Base-by-base conservation (phyloP, 2,329 filamentous ascomycete species). In the Aspergillus fumigatus region DNA sequence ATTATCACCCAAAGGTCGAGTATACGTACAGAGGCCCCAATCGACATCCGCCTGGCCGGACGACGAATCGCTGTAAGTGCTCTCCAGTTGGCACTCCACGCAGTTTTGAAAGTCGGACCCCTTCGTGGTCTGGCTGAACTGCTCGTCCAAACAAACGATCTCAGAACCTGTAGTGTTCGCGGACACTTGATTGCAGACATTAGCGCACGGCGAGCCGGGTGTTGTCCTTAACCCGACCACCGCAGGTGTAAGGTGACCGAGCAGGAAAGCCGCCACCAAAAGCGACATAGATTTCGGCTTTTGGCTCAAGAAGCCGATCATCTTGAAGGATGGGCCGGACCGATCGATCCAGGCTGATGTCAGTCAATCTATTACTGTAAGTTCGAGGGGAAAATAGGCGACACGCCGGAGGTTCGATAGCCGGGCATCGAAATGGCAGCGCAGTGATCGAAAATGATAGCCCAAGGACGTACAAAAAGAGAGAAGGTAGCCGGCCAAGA, bases 11-110 rank as follows among this genome's bases (percentile, higher is more conserved):
- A 47, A 21, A 56, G 14, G 11, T 23, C 23, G 23, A n/a, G 11
- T n/a, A 40, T 29, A 64, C 76, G 60, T 75, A 79, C 77, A 77
- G 48, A 79, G 65, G 40, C 71, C 77, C 76, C 75, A 79, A 60
- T 73, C 65, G 9, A 79, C 73, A 61, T 79, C 77, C 19, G 76
- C 71, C 56, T 77, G 69, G 25, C 72, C 73, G 1, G 67, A 69
- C 1, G 48, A 48, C 2, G 59, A 52, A 59, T 76, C 67, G 19
- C 65, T 59, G 54, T 70, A 75, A 4, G 66, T 68, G 54, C 77
- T 79, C 23, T 70, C 60, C 60, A 79, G 63, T 55, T 74, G 66
- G 59, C 77, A 79, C 8, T 67, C 67, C 48, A 78, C 65, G 48
- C 77, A 79, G 10, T 72, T 63, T 53, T 75, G 56, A 51, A 79